phyloP scores from a whole-genome alignment of 1,284 basidiomycete genomes.

The Cutaneotrichosporon cavernicola region DNA sequence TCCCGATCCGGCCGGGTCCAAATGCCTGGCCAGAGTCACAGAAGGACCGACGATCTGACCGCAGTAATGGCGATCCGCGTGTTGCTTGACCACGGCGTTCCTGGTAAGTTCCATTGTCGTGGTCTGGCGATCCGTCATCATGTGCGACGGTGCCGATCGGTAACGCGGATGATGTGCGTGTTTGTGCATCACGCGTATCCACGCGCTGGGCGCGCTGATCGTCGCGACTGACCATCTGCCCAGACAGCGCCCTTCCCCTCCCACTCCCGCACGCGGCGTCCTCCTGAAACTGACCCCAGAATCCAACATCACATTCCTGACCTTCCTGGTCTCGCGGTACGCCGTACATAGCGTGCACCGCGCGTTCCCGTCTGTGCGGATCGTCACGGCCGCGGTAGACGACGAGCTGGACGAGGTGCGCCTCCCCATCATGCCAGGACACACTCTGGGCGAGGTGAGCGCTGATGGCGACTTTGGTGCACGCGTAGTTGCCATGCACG shows the following conservation, averaged over 20 bases:
- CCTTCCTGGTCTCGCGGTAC: conserved; percentile 77
- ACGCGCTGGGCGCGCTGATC: neutral
- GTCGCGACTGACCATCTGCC: neutral
- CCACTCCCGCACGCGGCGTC: neutral
- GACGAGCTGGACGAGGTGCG: conserved; percentile 45
- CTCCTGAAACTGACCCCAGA: conserved; percentile 54
- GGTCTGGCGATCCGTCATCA: neutral
- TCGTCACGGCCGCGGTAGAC: conserved; percentile 81
- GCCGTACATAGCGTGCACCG: conserved; percentile 75
- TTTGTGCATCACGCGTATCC: neutral
- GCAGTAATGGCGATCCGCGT: conserved; percentile 87
- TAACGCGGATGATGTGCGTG: neutral
- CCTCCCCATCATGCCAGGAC: conserved; percentile 34
- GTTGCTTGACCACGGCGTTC: conserved; percentile 90
- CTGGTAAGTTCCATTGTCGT: conserved; percentile 30
- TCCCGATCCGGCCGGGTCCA: conserved; percentile 9
- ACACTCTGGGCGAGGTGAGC: conserved; percentile 37
- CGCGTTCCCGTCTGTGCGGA: conserved; percentile 77
- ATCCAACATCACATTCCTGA: conserved; percentile 79
- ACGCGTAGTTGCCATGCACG: conserved; percentile 18
- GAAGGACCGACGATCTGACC: neutral
- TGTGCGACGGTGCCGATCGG: neutral
- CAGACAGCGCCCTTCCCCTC: neutral
- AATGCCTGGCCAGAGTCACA: neutral
- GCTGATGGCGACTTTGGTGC: conserved; percentile 48